Conservation (phyloP, 805 yeast genomes). For the Wickerhamiella parazyma region DNA sequence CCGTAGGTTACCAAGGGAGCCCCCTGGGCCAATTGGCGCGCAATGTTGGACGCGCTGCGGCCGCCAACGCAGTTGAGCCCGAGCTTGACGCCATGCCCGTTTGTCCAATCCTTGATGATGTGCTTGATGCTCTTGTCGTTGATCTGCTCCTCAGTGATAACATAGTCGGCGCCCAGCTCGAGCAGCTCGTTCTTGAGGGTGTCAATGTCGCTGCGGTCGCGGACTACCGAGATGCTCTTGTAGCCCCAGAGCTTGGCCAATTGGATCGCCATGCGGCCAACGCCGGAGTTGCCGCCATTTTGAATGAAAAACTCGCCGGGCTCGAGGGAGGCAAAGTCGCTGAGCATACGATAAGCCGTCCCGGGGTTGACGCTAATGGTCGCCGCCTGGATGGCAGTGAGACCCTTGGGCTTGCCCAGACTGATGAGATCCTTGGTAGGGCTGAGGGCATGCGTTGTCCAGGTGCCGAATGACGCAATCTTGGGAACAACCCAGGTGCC, state of each 20-base stretch:
- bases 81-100: conserved; percentile 43
- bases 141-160: conserved; percentile 79
- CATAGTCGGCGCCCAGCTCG: conserved; percentile 70
- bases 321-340: conserved; percentile 45
- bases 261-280: conserved; percentile 83
- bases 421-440: conserved; percentile 39
- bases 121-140: conserved; percentile 52
- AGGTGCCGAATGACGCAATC: conserved; percentile 73
- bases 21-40: conserved; percentile 62
- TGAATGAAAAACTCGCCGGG: conserved; percentile 84
- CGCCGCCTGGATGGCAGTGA: conserved; percentile 43
- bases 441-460: conserved; percentile 70
- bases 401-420: conserved; percentile 34
- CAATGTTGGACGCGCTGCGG: conserved; percentile 62
- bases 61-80: conserved; percentile 95
- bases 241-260: conserved; percentile 64
- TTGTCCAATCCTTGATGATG: conserved; percentile 34
- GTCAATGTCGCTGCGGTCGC: conserved; percentile 73
- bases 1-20: conserved; percentile 87
- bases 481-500: conserved; percentile 89
- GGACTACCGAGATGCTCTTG: conserved; percentile 74
- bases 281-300: conserved; percentile 94
- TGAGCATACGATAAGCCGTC: conserved; percentile 81
- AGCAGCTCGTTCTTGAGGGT: conserved; percentile 41
- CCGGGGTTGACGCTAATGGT: conserved; percentile 86